These are phyloP conservation scores for Phialophora macrospora DNA, from an alignment of 2,329 filamentous ascomycete species.

Conservation along the genomic window DNA sequence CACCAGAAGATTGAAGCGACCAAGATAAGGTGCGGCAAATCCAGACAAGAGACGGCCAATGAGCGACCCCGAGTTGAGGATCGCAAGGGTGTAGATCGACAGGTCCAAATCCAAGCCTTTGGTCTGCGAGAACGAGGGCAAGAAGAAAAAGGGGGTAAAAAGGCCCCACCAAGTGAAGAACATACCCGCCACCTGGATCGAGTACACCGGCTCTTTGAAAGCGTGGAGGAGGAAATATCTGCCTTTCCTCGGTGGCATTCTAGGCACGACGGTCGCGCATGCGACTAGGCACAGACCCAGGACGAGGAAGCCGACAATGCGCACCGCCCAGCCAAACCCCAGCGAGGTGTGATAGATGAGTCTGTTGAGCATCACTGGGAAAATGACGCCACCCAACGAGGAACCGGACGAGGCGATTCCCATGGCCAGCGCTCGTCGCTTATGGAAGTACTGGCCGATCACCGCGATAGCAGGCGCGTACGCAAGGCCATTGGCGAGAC, in stretches of 20 bases:
- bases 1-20: conserved; percentile 43
- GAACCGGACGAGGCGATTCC: conserved; percentile 68
- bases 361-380: conserved; percentile 56
- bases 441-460: conserved; percentile 73
- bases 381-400: conserved; percentile 53
- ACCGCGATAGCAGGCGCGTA: conserved; percentile 44
- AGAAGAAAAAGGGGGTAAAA: conserved; percentile 80
- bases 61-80: conserved; percentile 45
- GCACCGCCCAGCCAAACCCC: conserved; percentile 27
- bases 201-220: conserved; percentile 40
- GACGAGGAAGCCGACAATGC: conserved; percentile 28
- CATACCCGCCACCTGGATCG: conserved; percentile 56
- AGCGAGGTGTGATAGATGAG: conserved; percentile 45
- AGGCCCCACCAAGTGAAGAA: conserved; percentile 76
- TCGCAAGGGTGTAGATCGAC: conserved; percentile 39
- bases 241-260: conserved; percentile 17
- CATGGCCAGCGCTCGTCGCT: conserved; percentile 75
- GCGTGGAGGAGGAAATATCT: conserved; percentile 10
- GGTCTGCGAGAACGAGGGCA: conserved; percentile 73
- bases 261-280: conserved; percentile 5
- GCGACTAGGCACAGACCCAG: conserved; percentile 15
- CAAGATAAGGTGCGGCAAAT: conserved; percentile 43
- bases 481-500: conserved; percentile 48
- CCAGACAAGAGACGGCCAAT: conserved; percentile 45
- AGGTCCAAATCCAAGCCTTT: conserved; percentile 44